These are phyloP conservation scores for Aspergillus pseudoterreus DNA, from an alignment of 2,329 filamentous ascomycete species.

Conservation along the genomic window DNA sequence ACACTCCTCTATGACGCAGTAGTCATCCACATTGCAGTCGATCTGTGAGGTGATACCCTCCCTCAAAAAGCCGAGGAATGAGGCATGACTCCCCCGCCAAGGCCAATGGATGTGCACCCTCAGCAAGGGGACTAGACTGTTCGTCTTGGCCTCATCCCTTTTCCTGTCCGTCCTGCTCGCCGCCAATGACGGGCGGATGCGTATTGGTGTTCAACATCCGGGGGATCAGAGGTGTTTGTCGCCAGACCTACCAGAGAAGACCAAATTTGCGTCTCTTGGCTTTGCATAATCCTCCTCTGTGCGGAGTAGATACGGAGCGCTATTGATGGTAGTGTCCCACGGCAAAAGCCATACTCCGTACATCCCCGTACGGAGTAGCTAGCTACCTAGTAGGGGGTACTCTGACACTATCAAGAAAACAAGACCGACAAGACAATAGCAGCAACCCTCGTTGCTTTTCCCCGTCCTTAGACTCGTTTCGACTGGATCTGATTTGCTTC, in stretches of 20 bases:
- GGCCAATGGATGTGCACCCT: not conserved
- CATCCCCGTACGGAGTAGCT: not conserved
- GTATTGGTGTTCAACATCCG: not conserved
- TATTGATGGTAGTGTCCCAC: not conserved
- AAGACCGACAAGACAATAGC: not conserved
- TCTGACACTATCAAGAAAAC: not conserved
- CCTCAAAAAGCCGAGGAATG: not conserved
- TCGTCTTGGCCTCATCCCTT: not conserved
- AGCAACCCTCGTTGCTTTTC: not conserved
- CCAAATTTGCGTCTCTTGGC: not conserved
- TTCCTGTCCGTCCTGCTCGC: not conserved
- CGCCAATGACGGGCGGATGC: not conserved
- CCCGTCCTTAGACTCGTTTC: not conserved
- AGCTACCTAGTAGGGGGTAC: no score
- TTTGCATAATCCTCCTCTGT: not conserved
- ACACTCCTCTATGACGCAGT: not conserved
- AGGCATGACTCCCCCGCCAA: not conserved
- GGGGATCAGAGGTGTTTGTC: slow-evolving; percentile 4
- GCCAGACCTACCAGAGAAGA: not conserved
- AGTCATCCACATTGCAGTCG: no score
- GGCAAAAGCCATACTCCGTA: no score
- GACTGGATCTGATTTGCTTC: not conserved
- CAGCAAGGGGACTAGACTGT: not conserved
- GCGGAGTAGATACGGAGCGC: not conserved
- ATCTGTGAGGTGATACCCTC: no score